Evolutionary conservation across 306 rosid genomes (phyloP), one percentile per base, ranked within the genome.

Genomic region (Glycine soja): DNA sequence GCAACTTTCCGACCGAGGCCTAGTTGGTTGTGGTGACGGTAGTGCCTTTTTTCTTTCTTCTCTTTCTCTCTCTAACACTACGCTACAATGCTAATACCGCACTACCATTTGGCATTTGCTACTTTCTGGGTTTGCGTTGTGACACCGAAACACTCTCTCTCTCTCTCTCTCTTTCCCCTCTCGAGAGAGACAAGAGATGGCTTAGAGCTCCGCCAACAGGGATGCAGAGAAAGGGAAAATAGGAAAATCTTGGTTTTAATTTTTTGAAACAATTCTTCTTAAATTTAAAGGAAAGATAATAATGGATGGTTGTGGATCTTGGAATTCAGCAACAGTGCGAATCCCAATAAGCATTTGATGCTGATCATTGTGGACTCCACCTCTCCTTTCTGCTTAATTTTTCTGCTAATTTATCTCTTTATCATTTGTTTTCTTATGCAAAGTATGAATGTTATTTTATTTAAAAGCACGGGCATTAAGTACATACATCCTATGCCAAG

Each of bases 351-450:
- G 98, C 97, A 95, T 93, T 92, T 90, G 98, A 91, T 95, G 94
- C 99, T 91, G 88, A 91, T 93, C 94, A 89, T 93, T 90, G 94
- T 95, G 94, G 97, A 90, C 91, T 91, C 98, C 99, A 95, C 95
- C 91, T 82, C 75, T 63, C 72, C 77, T 18, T 84, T 89, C 58
- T 70, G 75, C 81, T 79, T 68, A 2, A 12, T 45, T 30, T 72
- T 42, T 67, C 15, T 34, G 15, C 2, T 57, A 59, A 19, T 74
- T 52, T 71, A n/a, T 63, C 42, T 64, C 34, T 24, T 77, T 36
- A 9, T 30, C 12, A 4, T 59, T 40, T 68, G 30, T 5, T 42
- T 75, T 75, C 70, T 45, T 58, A 62, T 72, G 54, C 64, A 47
- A 80, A 80, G 64, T 59, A 48, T 19, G 64, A 72, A 71, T 61